A percentile compares a stretch with the other conserved stretches of the same genome.
These are phyloP conservation scores for Marasmius oreades DNA, from an alignment of 1,284 basidiomycete species.

Conservation along the genomic window DNA sequence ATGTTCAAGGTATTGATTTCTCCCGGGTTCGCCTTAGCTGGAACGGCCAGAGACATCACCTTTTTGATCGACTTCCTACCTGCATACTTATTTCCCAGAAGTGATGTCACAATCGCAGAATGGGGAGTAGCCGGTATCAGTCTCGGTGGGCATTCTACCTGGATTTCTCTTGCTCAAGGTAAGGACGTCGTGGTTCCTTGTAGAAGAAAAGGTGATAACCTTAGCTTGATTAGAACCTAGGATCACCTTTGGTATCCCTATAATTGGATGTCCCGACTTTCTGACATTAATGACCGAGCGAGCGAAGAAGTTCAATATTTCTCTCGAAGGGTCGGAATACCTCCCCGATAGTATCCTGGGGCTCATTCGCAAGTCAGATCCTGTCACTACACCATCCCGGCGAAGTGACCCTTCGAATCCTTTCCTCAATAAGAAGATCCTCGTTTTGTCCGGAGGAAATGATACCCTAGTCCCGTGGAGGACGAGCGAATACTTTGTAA, in stretches of 20 bases:
- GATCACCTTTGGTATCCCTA: conserved; percentile 69
- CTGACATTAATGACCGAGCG: conserved; percentile 56
- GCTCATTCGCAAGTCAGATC: conserved; percentile 44
- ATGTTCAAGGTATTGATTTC: conserved; percentile 2
- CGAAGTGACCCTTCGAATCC: conserved; percentile 42
- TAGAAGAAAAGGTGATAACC: background rate
- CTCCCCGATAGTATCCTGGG: conserved; percentile 54
- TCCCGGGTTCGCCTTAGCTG: conserved; percentile 40
- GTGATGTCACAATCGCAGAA: conserved; percentile 58
- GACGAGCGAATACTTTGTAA: conserved; percentile 50
- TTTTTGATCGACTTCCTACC: conserved; percentile 82
- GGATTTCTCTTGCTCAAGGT: conserved; percentile 69
- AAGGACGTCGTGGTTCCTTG: conserved; percentile 5
- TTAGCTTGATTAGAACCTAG: conserved; percentile 55
- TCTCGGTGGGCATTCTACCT: conserved; percentile 76
- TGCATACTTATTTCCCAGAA: conserved; percentile 71
- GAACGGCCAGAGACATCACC: conserved; percentile 74
- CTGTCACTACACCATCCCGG: conserved; percentile 36
- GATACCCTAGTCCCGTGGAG: conserved; percentile 63
- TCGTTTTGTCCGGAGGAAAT: conserved; percentile 62
- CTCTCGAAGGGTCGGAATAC: conserved; percentile 45
- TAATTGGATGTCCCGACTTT: conserved; percentile 81
- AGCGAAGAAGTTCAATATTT: conserved; percentile 42
- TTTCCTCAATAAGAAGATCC: conserved; percentile 66
- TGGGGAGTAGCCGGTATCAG: conserved; percentile 74